Evolutionary conservation across 495 filamentous ascomycete genomes (phyloP), one percentile per base, ranked within the genome.

Genomic region (Trichocladium uniseriatum): DNA sequence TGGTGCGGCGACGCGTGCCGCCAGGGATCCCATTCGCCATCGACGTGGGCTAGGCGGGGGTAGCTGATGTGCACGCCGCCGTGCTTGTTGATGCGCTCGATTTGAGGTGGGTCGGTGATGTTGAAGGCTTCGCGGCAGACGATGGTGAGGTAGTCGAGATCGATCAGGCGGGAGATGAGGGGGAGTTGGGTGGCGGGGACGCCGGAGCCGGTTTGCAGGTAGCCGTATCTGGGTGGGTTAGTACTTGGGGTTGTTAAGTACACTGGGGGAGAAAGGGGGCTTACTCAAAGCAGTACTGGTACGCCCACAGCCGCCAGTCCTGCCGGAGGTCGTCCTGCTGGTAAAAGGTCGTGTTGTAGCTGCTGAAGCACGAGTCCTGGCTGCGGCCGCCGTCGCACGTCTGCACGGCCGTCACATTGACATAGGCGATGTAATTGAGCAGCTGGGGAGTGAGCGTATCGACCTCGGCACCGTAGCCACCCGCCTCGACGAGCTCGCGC

Each of bases 21-120:
- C 84, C 84, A 89, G 0, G 84, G 82, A 59, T 89, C 85, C 43
- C 69, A 69, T 45, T 83, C 69, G 13, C 83, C 84, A 49, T 82
- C 84, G 42, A 89, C 69, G 46, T 80, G 72, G 15, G 83, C 83
- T 6, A 87, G 72, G 19, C 81, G 75, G 5, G 76, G 71, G 51
- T 82, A 84, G 39, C 72, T 69, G 61, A 86, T 78, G 51, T 72
- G 51, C 53, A 77, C 83, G n/a, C 80, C 82, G 31, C 84, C 84
- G 59, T 83, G 77, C 49, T 79, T 74, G 63, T 88, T 87, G 62
- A 86, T 79, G 13, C 67, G 59, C 4, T 74, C 64, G 0, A 78
- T 62, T 43, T 85, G 60, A 0, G 84, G 68, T 0, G 74, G 72
- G 2, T 60, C 61, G 10, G 70, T 76, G 59, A 88, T 78, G 61